Evolutionary conservation across 257 asterid species (phyloP).

Genomic region (Solanum phureja): DNA sequence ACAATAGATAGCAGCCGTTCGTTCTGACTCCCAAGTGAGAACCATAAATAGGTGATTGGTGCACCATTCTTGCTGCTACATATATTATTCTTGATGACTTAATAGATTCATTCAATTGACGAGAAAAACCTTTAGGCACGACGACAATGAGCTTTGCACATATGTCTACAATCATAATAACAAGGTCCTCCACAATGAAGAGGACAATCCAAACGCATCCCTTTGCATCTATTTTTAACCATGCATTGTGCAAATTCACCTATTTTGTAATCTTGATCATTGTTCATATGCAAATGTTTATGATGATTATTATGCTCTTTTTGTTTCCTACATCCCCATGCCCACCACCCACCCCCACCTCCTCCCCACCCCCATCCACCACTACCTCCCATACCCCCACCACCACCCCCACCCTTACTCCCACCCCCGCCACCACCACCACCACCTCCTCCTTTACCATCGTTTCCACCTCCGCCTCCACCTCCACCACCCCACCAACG

Average conservation of each 20-base stretch:
- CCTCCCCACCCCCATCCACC: constrained; percentile 50
- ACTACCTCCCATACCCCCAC: constrained; percentile 19
- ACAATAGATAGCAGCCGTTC: background rate
- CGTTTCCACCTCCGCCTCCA: constrained; percentile 11
- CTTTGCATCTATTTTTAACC: constrained; percentile 31
- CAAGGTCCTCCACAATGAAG: constrained; percentile 50
- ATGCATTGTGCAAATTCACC: constrained; percentile 46
- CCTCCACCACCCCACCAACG: constrained; percentile 1
- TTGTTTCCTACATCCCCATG: constrained; percentile 30
- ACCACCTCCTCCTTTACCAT: background rate
- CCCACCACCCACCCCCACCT: constrained; percentile 41
- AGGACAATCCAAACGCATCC: constrained; percentile 42
- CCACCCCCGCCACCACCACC: constrained; percentile 6
- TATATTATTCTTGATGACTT: background rate
- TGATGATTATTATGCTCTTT: background rate
- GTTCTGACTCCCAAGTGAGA: background rate
- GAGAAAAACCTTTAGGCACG: background rate
- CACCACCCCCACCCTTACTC: background rate
- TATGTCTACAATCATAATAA: constrained; percentile 35
- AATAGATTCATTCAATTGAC: background rate
- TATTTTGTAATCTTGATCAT: constrained; percentile 10
- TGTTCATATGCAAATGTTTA: background rate
- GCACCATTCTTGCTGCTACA: background rate
- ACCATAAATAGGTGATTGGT: background rate
- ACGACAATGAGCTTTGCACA: constrained; percentile 49